Percentiles rank a stretch among this genome's conserved stretches.
Conservation (phyloP, 2,329 filamentous ascomycete species). For the Aspergillus aculeatus region DNA sequence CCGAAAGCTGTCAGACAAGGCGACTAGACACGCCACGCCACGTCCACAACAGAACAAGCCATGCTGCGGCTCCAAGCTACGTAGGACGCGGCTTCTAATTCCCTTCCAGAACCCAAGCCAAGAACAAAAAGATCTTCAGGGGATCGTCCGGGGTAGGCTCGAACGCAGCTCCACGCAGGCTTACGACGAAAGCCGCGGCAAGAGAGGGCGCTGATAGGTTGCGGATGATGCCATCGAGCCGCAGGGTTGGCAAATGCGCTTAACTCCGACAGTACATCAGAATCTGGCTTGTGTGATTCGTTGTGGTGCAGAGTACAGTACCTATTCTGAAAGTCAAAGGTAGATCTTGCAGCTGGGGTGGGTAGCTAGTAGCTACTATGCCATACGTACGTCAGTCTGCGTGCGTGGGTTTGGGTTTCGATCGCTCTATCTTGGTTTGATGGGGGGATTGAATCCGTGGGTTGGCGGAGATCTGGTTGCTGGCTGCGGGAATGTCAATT, state of each 20-base stretch:
- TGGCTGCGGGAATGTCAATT: too few relatives aligned
- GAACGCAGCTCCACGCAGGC: too few relatives aligned
- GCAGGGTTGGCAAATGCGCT: conserved; percentile 12
- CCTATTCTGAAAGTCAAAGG: too few relatives aligned
- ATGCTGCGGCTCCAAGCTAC: too few relatives aligned
- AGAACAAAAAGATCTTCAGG: conserved; percentile 1
- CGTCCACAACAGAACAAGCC: neutral
- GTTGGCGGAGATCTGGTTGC: neutral
- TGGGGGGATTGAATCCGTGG: neutral
- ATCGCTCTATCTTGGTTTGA: neutral
- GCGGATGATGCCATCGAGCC: conserved; percentile 24
- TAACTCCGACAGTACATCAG: neutral
- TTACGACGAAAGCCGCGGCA: neutral
- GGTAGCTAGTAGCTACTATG: too few relatives aligned
- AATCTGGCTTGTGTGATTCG: too few relatives aligned
- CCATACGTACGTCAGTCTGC: neutral
- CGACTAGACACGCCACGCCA: neutral
- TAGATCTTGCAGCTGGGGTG: too few relatives aligned
- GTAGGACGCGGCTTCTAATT: neutral
- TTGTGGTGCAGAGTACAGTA: too few relatives aligned
- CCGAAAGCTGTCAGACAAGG: neutral
- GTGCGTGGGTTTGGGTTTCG: too few relatives aligned
- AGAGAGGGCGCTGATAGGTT: conserved; percentile 4
- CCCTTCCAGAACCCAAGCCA: neutral
- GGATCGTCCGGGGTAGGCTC: neutral